Base-by-base conservation (phyloP, 352 stramenopile genomes). In the Pythium scleroteichum region DNA sequence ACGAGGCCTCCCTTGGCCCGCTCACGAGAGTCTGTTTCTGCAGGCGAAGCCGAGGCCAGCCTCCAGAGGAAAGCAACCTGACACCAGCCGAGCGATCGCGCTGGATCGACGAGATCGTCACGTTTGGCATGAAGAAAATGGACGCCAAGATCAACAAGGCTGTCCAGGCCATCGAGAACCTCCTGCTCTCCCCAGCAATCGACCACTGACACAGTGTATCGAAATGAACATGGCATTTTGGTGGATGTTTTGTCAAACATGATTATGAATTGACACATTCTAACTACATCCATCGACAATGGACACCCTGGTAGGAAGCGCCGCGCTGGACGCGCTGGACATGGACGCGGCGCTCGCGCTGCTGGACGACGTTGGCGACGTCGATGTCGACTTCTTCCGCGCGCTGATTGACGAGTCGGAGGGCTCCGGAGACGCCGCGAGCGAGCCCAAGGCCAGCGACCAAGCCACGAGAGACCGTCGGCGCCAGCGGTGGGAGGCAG, bases 291-390 rank as follows among this genome's bases (percentile, higher is more conserved):
- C n/a, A n/a, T n/a, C n/a, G n/a, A n/a, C n/a, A n/a, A n/a, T n/a
- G n/a, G n/a, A n/a, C n/a, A n/a, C n/a, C n/a, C n/a, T n/a, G n/a
- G n/a, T n/a, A n/a, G 29, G 29, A 35, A 35, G 29, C 29, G 29
- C 10, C 29, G 29, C 29, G 29, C 29, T 9, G 20, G 16, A 32
- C 48, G 49, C 10, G 19, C n/a, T 19, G 3, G n/a, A 20, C 9
- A 1, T 55, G 32, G 19, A 23, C n/a, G 49, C n/a, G 49, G 49
- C 49, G 32, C 49, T 55, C 7, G 9, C 23, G 5, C 29, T 22
- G 49, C 49, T 55, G 29, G 49, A 55, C 49, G 29, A 45, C 20
- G 29, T 41, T 4, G 47, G 29, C 29, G 29, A 53, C 27, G 47
- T 26, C 8, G 49, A 55, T 35, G 44, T 32, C 20, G 49, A 33